Evolutionary conservation across 2,329 filamentous ascomycete genomes (phyloP), one percentile per base, ranked within the genome.

Genomic region (Paracorniculantispora psalliotae): DNA sequence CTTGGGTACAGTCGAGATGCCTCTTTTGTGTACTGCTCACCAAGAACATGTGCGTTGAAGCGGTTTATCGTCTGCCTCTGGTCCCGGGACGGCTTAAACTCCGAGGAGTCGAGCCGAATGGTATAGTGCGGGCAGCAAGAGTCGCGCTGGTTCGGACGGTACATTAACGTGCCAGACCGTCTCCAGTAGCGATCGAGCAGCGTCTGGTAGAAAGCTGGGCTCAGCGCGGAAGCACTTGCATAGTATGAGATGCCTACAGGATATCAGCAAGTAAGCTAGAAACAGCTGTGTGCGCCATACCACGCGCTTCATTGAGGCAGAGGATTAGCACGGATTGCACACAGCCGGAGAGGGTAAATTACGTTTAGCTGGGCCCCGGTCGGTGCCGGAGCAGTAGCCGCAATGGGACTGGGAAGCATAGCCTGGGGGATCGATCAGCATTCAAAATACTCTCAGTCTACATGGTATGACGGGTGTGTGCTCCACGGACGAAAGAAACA

Each of bases 91-190:
- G 89, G 78, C 64, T 82, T 85, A 73, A 89, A 90, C 41, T 79
- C 75, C 49, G 77, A 71, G 25, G 85, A 84, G 66, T 91, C 88
- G 21, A 92, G 78, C 49, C 89, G 85, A 57, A 94, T 86, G 1
- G 89, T 92, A 71, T 93, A 97, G 69, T 97, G 92, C 47, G 92
- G 92, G 72, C 94, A 99, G 68, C 94, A 99, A 62, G 91, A 90
- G 59, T 86, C 80, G 60, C 82, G 81, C 67, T 91, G 86, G 71
- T 94, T 88, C 15, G 90, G 90, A 61, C 90, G 85, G 73, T 94
- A 94, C 51, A 94, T 77, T 9, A 91, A 77, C 28, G 76, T 84
- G 17, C 83, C 86, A 39, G 86, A 92, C 63, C 89, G 82, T 71
- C 90, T 87, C 89, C 89, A 94, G 62, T 87, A 89, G 63, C 88